phyloP scores from a whole-genome alignment of 176 grass and related monocot species.

The Secale cereale region DNA sequence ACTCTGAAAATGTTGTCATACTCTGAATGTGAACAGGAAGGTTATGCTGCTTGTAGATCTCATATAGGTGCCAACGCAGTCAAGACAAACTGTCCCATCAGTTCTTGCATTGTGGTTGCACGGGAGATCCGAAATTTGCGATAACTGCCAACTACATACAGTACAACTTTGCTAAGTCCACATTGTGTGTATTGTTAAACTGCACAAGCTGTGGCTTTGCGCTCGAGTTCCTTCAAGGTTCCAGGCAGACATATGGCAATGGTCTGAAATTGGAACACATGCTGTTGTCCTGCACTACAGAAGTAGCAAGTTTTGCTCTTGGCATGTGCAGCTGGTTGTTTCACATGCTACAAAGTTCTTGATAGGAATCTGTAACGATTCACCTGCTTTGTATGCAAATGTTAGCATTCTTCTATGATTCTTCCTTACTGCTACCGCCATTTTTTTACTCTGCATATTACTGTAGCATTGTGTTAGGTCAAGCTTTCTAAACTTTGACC shows the following conservation, averaged over 20 bases:
- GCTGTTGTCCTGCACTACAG: neutral
- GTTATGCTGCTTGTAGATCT: conserved; percentile 73
- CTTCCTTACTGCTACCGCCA: neutral
- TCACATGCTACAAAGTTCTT: neutral
- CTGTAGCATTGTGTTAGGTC: too few relatives aligned
- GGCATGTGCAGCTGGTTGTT: neutral
- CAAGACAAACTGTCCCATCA: conserved; percentile 78
- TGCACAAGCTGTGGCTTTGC: neutral
- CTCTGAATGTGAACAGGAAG: conserved; percentile 54
- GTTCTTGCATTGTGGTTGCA: conserved; percentile 47
- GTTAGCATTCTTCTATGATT: neutral
- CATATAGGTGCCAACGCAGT: conserved; percentile 74
- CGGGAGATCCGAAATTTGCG: conserved; percentile 30
- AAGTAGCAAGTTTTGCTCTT: neutral
- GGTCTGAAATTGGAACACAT: neutral
- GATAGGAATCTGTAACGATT: neutral
- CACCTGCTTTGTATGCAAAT: neutral
- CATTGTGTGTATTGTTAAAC: neutral
- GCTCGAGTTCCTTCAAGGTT: neutral
- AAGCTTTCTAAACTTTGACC: too few relatives aligned
- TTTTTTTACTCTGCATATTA: too few relatives aligned
- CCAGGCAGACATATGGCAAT: neutral
- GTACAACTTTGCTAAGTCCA: neutral
- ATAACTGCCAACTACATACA: neutral
- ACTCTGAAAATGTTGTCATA: neutral